Conservation (phyloP, 2,329 filamentous ascomycete species). For the Beauveria bassiana region DNA sequence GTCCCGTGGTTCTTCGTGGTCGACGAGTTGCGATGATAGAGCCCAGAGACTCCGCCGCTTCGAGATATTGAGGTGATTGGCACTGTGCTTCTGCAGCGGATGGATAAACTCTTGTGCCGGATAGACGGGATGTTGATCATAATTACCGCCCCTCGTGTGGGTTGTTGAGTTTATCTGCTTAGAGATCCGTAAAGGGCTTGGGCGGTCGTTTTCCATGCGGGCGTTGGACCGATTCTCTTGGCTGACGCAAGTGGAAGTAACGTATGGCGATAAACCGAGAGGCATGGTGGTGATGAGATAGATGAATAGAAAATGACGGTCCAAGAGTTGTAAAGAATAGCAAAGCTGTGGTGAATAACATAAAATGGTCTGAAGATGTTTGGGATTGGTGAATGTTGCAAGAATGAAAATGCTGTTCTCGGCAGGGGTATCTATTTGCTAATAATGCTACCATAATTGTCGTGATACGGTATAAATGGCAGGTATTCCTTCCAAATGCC, state of each 20-base stretch:
- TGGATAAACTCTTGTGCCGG: background rate
- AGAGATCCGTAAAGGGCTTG: constrained; percentile 42
- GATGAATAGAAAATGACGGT: background rate
- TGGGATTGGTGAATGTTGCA: constrained; percentile 1
- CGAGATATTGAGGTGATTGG: background rate
- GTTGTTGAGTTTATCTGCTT: constrained; percentile 27
- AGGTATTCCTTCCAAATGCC: background rate
- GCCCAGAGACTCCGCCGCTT: constrained; percentile 8
- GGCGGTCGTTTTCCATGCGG: constrained; percentile 20
- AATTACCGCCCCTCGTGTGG: constrained; percentile 16
- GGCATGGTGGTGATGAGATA: background rate
- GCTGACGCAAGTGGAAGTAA: background rate
- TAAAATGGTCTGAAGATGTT: constrained; percentile 3
- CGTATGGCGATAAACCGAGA: constrained; percentile 8
- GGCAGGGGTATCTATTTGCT: constrained; percentile 6
- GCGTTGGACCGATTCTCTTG: constrained; percentile 17
- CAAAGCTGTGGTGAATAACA: constrained; percentile 1
- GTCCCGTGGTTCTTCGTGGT: background rate
- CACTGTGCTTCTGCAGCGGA: background rate
- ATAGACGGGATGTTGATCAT: background rate
- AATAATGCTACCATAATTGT: background rate
- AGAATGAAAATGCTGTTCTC: background rate
- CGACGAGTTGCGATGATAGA: background rate
- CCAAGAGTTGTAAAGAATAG: constrained; percentile 1
- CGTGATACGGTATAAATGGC: background rate